phyloP scores from a whole-genome alignment of 176 grass and related monocot genomes.

The Leersia perrieri region DNA sequence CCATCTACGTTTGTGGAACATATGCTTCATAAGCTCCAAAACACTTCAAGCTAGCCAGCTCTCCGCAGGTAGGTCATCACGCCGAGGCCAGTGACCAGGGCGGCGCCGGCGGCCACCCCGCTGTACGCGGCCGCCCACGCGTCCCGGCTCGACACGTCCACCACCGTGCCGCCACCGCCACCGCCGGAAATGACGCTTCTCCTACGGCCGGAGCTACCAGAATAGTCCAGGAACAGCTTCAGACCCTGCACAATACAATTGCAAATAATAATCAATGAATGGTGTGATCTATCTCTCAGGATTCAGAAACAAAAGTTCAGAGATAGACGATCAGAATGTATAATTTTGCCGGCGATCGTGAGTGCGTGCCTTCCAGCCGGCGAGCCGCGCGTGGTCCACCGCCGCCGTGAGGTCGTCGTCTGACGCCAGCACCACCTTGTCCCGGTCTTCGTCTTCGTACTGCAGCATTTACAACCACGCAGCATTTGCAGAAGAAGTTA shows the following conservation, averaged over 20 bases:
- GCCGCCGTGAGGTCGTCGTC: conserved; percentile 69
- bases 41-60: background rate
- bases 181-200: background rate
- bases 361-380: conserved; percentile 67
- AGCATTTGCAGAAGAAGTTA: no score
- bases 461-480: conserved; percentile 1
- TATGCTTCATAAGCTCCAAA: background rate
- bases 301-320: no score
- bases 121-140: conserved; percentile 54
- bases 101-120: conserved; percentile 45
- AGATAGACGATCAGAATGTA: no score
- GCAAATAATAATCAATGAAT: no score
- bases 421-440: conserved; percentile 72
- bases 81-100: conserved; percentile 58
- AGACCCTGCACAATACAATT: conserved; percentile 32
- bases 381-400: conserved; percentile 74
- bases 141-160: conserved; percentile 35
- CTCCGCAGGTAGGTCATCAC: conserved; percentile 63
- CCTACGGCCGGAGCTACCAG: conserved; percentile 24
- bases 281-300: no score
- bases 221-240: conserved; percentile 66
- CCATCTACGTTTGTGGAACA: background rate
- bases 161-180: background rate
- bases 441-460: conserved; percentile 85
- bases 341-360: no score